Conservation (phyloP, 2,329 filamentous ascomycete species). For the Pyricularia sp. region DNA sequence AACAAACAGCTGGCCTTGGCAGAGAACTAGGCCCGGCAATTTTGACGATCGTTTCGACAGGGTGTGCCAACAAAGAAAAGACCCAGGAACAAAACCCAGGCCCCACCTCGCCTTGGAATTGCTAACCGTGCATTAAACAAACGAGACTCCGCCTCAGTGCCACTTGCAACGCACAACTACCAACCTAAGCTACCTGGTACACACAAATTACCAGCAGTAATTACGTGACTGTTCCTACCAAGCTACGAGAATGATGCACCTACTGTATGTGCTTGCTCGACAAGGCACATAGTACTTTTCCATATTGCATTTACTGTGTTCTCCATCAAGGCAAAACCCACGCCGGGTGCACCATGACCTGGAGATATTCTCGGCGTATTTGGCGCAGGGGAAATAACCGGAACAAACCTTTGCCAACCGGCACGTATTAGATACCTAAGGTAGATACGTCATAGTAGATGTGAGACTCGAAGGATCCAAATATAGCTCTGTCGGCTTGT, state of each 20-base stretch:
- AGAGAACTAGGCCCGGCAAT: neutral
- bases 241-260: too few species aligned
- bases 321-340: neutral
- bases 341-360: neutral
- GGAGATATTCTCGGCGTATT: neutral
- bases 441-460: neutral
- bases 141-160: neutral
- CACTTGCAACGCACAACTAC: too few species aligned
- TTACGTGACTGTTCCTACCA: too few species aligned
- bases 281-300: neutral
- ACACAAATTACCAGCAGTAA: too few species aligned
- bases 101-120: neutral
- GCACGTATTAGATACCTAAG: too few species aligned
- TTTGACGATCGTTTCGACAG: neutral
- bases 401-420: neutral
- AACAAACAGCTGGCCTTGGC: neutral
- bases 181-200: too few species aligned
- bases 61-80: neutral
- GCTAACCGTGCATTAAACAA: neutral
- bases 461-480: neutral
- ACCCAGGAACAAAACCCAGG: neutral
- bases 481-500: neutral
- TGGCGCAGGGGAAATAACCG: neutral
- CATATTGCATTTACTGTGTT: neutral
- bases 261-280: neutral